Evolutionary conservation across 345 rosid species (phyloP).

Genomic region (Salix viminalis): DNA sequence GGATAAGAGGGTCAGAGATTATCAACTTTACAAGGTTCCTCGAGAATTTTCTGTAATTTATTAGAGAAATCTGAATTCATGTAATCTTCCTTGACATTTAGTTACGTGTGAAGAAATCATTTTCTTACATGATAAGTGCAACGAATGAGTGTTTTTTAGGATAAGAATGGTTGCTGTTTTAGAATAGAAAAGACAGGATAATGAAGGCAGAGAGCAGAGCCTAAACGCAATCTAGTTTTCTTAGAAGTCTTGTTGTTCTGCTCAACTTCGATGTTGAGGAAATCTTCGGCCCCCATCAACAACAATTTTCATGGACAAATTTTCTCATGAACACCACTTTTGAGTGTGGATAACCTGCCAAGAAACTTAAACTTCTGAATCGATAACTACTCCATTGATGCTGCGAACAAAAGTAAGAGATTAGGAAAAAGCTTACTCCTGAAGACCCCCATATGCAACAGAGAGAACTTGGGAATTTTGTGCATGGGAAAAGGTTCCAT

Average conservation of each 20-base stretch:
- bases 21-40: neutral
- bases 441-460: neutral
- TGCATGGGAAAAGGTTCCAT: neutral
- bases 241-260: neutral
- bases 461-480: neutral
- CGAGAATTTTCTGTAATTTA: neutral
- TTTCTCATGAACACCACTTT: neutral
- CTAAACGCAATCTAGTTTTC: neutral
- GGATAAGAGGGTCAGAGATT: neutral
- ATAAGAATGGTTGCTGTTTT: too few species aligned
- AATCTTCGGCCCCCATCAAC: too few species aligned
- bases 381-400: too few species aligned
- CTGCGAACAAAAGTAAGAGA: too few species aligned
- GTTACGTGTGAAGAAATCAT: neutral
- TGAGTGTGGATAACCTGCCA: neutral
- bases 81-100: neutral
- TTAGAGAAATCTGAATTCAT: neutral
- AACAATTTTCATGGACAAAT: too few species aligned
- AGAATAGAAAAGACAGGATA: too few species aligned
- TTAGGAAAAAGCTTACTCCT: too few species aligned
- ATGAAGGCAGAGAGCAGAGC: too few species aligned
- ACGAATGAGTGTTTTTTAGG: neutral
- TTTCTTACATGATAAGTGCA: neutral
- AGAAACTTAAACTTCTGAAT: too few species aligned
- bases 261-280: neutral